These are phyloP conservation scores for rapeseed (Brassica napus) DNA, from an alignment of 345 rosid genomes.

Conservation along the genomic window Da-Ae NC_063435.1:28304501-28305000, in stretches of 20 bases:
- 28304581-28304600: constrained; percentile 4
- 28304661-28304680: constrained; percentile 2
- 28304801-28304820: constrained; percentile 31
- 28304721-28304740: constrained; percentile 1
- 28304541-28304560: too few relatives aligned
- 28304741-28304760: constrained; percentile 17
- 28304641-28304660: constrained; percentile 11
- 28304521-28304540: too few relatives aligned
- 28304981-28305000: background rate
- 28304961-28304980: constrained; percentile 13
- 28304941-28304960: constrained; percentile 33
- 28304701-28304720: constrained; percentile 26
- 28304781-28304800: background rate
- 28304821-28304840: background rate
- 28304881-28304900: constrained; percentile 10
- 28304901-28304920: constrained; percentile 36
- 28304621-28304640: constrained; percentile 23
- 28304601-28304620: background rate
- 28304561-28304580: background rate
- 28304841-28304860: background rate
- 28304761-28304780: background rate
- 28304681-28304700: background rate
- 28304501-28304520: too few relatives aligned
- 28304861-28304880: background rate
- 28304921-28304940: constrained; percentile 40